Evolutionary conservation across 345 rosid species (phyloP).

Genomic region (Moringa oleifera): DNA sequence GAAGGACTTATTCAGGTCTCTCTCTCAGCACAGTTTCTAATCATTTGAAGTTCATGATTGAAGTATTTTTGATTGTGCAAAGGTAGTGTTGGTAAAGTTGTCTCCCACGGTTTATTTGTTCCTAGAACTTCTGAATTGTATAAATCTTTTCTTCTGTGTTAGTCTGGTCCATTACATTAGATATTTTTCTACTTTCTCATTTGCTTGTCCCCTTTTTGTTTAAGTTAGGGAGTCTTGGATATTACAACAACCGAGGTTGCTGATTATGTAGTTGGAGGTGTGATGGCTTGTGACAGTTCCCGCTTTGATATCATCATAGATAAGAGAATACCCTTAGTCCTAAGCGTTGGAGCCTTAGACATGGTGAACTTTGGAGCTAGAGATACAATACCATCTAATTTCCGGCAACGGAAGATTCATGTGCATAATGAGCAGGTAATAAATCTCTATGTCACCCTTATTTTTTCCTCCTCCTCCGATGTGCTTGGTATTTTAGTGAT

Average conservation of each 20-base stretch:
- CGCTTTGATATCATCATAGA: constrained; percentile 74
- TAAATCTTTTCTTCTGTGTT: neutral
- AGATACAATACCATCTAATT: constrained; percentile 63
- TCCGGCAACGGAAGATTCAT: constrained; percentile 63
- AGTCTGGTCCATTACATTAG: neutral
- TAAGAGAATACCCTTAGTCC: constrained; percentile 75
- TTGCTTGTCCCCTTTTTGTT: neutral
- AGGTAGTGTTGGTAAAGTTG: neutral
- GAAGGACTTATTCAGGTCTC: constrained; percentile 81
- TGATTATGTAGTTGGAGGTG: constrained; percentile 86
- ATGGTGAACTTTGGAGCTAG: constrained; percentile 88
- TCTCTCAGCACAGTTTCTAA: neutral
- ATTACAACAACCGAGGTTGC: constrained; percentile 94
- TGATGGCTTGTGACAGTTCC: constrained; percentile 86
- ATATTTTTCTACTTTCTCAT: neutral
- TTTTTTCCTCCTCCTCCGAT: too few relatives aligned
- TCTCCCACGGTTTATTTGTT: neutral
- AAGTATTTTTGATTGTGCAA: neutral
- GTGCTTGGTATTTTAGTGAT: neutral
- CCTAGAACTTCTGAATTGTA: neutral
- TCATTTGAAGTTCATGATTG: neutral
- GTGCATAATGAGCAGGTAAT: constrained; percentile 81
- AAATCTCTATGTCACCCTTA: neutral
- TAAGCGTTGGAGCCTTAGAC: constrained; percentile 91
- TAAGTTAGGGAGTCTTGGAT: constrained; percentile 71